Conservation (phyloP, 306 rosid species). For the Prunus armeniaca region DNA sequence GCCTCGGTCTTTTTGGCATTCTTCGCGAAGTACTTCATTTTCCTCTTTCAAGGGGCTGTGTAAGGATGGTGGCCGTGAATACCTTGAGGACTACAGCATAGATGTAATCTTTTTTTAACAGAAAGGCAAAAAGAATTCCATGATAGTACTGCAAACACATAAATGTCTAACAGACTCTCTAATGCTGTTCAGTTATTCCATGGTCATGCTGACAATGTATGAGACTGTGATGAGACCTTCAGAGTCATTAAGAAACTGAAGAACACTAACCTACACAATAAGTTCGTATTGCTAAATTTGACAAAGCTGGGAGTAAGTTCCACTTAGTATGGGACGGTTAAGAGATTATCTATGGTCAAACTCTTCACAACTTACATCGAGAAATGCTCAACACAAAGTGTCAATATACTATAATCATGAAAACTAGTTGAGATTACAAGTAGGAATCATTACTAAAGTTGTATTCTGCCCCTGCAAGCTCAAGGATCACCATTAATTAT, state of each 20-base stretch:
- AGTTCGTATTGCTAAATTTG: neutral
- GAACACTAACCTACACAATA: neutral
- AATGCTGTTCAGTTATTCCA: neutral
- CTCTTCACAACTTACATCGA: too few relatives aligned
- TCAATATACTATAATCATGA: too few relatives aligned
- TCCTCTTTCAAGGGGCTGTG: constrained; percentile 3
- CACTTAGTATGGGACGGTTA: neutral
- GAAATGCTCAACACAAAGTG: too few relatives aligned
- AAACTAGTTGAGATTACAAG: too few relatives aligned
- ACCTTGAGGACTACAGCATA: neutral
- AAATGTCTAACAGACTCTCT: neutral
- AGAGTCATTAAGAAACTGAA: neutral
- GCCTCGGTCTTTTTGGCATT: neutral
- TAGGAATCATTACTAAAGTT: too few relatives aligned
- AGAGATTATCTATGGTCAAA: too few relatives aligned
- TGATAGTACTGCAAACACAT: too few relatives aligned
- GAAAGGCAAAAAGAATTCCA: neutral
- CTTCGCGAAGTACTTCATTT: neutral
- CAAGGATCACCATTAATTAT: too few relatives aligned
- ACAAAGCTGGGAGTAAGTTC: neutral
- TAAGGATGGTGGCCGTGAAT: neutral
- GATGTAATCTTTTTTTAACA: neutral
- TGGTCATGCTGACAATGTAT: neutral
- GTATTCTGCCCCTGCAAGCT: too few relatives aligned
- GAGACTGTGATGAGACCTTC: neutral